Conservation (phyloP, 2,329 filamentous ascomycete genomes). For the Fusarium denticulatum region DNA sequence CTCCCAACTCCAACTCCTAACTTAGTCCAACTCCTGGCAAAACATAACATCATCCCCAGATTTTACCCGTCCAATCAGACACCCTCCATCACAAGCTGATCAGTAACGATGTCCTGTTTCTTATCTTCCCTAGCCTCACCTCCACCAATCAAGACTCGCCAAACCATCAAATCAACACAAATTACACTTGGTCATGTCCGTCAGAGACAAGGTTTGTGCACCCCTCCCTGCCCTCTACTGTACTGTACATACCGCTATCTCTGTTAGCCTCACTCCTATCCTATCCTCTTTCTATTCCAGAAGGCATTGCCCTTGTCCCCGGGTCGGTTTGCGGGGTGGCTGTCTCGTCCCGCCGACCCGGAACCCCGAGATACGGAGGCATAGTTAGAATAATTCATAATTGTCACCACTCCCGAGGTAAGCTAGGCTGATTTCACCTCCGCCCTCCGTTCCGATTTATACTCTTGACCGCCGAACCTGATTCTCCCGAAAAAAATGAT, state of each 20-base stretch:
- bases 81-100: conserved; percentile 20
- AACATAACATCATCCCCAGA: conserved; percentile 28
- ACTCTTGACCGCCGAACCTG: conserved; percentile 1
- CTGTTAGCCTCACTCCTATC: conserved; percentile 30
- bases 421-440: conserved; percentile 4
- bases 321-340: conserved; percentile 31
- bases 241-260: conserved; percentile 12
- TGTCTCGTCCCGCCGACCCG: conserved; percentile 38
- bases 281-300: conserved; percentile 30
- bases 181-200: conserved; percentile 39
- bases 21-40: neutral
- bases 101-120: conserved; percentile 28
- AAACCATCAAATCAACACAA: conserved; percentile 32
- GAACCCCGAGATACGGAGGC: conserved; percentile 40
- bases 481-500: conserved; percentile 4
- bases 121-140: conserved; percentile 32
- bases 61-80: conserved; percentile 28
- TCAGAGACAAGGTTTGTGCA: conserved; percentile 3
- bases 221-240: neutral
- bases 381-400: conserved; percentile 39
- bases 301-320: conserved; percentile 33
- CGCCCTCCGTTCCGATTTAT: conserved; percentile 11
- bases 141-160: conserved; percentile 32
- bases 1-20: neutral
- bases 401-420: conserved; percentile 42